phyloP scores from a whole-genome alignment of 2,329 filamentous ascomycete genomes.

The Fusarium oligoseptatum region DNA sequence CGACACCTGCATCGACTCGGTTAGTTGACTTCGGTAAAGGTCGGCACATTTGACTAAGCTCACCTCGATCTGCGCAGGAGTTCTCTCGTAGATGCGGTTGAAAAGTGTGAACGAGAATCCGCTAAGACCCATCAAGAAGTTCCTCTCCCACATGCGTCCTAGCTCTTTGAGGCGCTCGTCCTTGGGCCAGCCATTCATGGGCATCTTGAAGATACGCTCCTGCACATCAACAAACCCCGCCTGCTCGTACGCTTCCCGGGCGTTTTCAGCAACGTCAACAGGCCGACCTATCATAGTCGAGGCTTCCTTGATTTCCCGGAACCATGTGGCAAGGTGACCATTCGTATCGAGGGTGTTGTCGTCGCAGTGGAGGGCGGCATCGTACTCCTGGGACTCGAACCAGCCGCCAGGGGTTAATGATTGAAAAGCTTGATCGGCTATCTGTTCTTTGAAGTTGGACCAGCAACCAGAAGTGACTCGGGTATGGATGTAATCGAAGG shows the following conservation, averaged over 20 bases:
- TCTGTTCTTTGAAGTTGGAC: constrained; percentile 60
- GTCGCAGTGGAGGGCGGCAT: constrained; percentile 56
- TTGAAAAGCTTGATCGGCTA: constrained; percentile 66
- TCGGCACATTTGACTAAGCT: constrained; percentile 21
- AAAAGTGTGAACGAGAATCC: constrained; percentile 59
- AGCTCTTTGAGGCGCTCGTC: constrained; percentile 58
- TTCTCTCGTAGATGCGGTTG: constrained; percentile 56
- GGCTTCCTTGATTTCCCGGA: constrained; percentile 56
- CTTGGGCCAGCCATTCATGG: constrained; percentile 67
- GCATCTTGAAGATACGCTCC: constrained; percentile 66
- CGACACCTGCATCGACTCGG: constrained; percentile 54
- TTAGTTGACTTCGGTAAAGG: constrained; percentile 22
- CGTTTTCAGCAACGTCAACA: constrained; percentile 50
- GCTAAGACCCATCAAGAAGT: constrained; percentile 59
- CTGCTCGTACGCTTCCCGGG: constrained; percentile 57
- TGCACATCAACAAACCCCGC: constrained; percentile 69
- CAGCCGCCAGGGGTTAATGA: constrained; percentile 65
- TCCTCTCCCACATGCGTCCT: constrained; percentile 61
- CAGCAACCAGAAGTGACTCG: constrained; percentile 65
- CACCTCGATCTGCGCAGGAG: constrained; percentile 64
- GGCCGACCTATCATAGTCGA: constrained; percentile 54
- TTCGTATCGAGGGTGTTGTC: constrained; percentile 59
- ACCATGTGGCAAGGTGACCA: constrained; percentile 56
- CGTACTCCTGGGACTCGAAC: constrained; percentile 66
- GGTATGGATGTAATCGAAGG: constrained; percentile 68